These are phyloP conservation scores for Pezicula rhizophila DNA, from an alignment of 2,329 filamentous ascomycete genomes.

Conservation along the genomic window DNA sequence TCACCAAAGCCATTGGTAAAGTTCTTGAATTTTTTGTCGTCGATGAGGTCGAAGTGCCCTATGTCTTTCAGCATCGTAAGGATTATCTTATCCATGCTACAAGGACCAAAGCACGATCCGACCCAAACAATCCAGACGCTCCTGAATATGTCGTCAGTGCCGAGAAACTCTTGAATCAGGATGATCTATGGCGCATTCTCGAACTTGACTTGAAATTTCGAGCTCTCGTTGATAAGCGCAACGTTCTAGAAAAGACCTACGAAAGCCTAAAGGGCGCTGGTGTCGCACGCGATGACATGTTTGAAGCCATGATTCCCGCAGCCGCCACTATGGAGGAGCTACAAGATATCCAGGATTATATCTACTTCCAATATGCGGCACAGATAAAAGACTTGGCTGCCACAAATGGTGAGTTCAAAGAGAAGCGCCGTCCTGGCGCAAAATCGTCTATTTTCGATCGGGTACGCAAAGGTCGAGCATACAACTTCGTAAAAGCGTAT, in stretches of 20 bases:
- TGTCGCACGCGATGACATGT: slow-evolving; percentile 63
- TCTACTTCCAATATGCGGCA: slow-evolving; percentile 86
- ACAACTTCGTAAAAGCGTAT: slow-evolving; percentile 79
- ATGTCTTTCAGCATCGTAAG: slow-evolving; percentile 96
- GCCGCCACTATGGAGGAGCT: slow-evolving; percentile 89
- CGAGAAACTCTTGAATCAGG: slow-evolving; percentile 85
- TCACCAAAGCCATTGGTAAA: slow-evolving; percentile 82
- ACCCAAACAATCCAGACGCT: slow-evolving; percentile 61
- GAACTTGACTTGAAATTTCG: slow-evolving; percentile 94
- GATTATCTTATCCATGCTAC: slow-evolving; percentile 92
- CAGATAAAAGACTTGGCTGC: slow-evolving; percentile 76
- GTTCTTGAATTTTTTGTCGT: slow-evolving; percentile 93
- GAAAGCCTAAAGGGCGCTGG: slow-evolving; percentile 60
- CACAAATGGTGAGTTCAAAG: slow-evolving; percentile 56
- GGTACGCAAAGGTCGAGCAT: slow-evolving; percentile 72
- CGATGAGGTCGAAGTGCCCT: slow-evolving; percentile 91
- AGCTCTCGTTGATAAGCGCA: slow-evolving; percentile 86
- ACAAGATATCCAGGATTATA: slow-evolving; percentile 92
- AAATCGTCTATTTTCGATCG: slow-evolving; percentile 78
- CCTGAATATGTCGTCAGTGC: slow-evolving; percentile 70
- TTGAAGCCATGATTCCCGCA: slow-evolving; percentile 75
- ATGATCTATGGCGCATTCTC: slow-evolving; percentile 90
- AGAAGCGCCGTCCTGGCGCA: slow-evolving; percentile 71
- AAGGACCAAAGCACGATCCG: slow-evolving; percentile 52
- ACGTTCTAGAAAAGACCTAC: slow-evolving; percentile 73